Conservation (phyloP, 306 rosid genomes). For the Prinsepia uniflora region DNA sequence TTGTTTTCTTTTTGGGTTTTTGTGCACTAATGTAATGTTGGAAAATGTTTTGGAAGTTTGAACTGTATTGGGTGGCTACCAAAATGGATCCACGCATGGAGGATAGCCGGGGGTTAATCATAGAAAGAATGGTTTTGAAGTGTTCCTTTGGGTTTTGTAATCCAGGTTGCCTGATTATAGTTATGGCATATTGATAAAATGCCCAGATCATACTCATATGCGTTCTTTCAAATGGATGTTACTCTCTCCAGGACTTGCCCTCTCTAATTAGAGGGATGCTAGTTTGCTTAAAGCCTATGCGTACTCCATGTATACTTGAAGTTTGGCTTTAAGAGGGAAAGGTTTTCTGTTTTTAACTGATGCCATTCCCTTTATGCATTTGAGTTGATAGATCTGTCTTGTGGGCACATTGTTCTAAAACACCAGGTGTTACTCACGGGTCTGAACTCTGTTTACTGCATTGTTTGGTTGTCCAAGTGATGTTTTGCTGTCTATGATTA, state of each 20-base stretch:
- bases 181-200: not conserved
- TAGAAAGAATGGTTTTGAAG: not conserved
- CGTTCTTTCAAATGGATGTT: not conserved
- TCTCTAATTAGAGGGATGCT: not conserved
- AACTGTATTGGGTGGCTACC: not conserved
- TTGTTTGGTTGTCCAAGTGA: not conserved
- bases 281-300: not conserved
- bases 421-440: not conserved
- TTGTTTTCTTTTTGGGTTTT: not conserved
- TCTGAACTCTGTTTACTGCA: not conserved
- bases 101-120: not conserved
- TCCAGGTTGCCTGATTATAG: not conserved
- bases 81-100: not conserved
- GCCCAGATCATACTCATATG: not conserved
- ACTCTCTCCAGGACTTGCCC: not conserved
- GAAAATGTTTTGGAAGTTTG: not conserved
- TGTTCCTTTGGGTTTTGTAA: not conserved
- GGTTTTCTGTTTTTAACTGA: not conserved
- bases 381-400: not conserved
- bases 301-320: not conserved
- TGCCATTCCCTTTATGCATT: not conserved
- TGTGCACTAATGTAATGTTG: not conserved
- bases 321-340: not conserved
- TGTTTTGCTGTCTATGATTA: not conserved
- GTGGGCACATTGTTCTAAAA: not conserved